phyloP scores from a whole-genome alignment of 2,329 filamentous ascomycete species.

The Colletotrichum phormii region DNA sequence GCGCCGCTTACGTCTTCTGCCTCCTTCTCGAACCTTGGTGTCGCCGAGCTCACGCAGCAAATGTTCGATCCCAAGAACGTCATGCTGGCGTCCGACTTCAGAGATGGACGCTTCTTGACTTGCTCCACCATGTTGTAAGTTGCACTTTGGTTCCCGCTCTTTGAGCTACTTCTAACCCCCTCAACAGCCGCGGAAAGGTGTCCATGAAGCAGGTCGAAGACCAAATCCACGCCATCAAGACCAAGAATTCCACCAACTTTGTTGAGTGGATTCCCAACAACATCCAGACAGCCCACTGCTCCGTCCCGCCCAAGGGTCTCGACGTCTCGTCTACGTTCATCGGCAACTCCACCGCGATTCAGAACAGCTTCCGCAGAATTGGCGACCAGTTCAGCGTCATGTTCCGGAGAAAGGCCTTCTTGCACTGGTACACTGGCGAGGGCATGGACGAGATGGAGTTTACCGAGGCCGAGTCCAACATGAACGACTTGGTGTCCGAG shows the following conservation, averaged over 20 bases:
- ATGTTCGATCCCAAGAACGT: slow-evolving; percentile 99
- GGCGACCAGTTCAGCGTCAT: slow-evolving; percentile 99
- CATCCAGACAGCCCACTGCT: slow-evolving; percentile 98
- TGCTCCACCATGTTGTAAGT: slow-evolving; percentile 97
- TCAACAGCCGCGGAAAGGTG: slow-evolving; percentile 88
- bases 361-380: slow-evolving; percentile 99
- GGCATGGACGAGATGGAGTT: slow-evolving; percentile 99
- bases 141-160: neutral
- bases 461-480: slow-evolving; percentile 99
- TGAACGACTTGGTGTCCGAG: slow-evolving; percentile 99
- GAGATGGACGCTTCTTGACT: slow-evolving; percentile 98
- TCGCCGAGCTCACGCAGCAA: slow-evolving; percentile 98
- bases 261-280: slow-evolving; percentile 99
- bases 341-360: slow-evolving; percentile 98
- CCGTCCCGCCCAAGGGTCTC: slow-evolving; percentile 94
- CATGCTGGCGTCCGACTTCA: slow-evolving; percentile 99
- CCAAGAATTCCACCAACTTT: slow-evolving; percentile 99
- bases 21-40: slow-evolving; percentile 94
- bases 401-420: slow-evolving; percentile 99
- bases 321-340: slow-evolving; percentile 99
- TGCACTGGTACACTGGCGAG: slow-evolving; percentile 99
- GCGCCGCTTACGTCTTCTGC: slow-evolving; percentile 88
- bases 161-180: neutral
- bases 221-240: slow-evolving; percentile 99
- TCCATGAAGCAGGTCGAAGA: slow-evolving; percentile 99